Evolutionary conservation across 768 basidiomycete species (phyloP), one percentile per base, ranked within the genome.

Genomic region (Panus rudis): DNA sequence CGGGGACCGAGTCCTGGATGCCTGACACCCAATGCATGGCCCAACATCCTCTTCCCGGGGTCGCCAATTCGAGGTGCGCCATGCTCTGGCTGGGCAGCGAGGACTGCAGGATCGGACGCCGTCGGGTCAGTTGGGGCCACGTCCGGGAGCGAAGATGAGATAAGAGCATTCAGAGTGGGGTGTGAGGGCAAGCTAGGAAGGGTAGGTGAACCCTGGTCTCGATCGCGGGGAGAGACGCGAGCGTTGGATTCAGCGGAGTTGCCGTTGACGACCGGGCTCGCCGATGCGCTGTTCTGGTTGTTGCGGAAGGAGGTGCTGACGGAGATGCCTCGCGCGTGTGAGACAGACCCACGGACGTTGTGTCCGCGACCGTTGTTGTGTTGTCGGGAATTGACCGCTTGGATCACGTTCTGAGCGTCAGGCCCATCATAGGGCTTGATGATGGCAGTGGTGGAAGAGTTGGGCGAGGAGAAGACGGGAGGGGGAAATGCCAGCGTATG

Each of bases 391-490:
- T 91, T 91, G 49, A 91, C 88, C 33, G 71, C 83, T 53, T 86
- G 83, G 50, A 92, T 92, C 60, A 91, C 81, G 43, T 57, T 63
- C 57, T 92, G 88, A 6, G 92, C 93, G 63, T 99, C 94, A 32
- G 91, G 76, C 2, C 91, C 92, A 61, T 93, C 93, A 66, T 98
- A 99, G 2, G 96, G 92, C 53, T 76, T 76, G 64, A 99, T 88
- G 43, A 69, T 68, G 16, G 82, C 81, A 16, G 71, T 57, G 37
- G 64, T 61, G 26, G 75, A 76, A 48, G 70, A 67, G 33, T 71
- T 62, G 22, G 72, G 60, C 4, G 81, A 75, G 24, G 76, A 74
- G 48, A 92, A 71, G 49, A 80, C 73, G 48, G 81, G 59, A 34
- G 85, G 91, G 47, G 84, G 92, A 58, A 78, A 81, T 21, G 87